Percentiles rank a stretch among this genome's conserved stretches.
Conservation (phyloP, 345 rosid genomes). For the Sapria himalayana region DNA sequence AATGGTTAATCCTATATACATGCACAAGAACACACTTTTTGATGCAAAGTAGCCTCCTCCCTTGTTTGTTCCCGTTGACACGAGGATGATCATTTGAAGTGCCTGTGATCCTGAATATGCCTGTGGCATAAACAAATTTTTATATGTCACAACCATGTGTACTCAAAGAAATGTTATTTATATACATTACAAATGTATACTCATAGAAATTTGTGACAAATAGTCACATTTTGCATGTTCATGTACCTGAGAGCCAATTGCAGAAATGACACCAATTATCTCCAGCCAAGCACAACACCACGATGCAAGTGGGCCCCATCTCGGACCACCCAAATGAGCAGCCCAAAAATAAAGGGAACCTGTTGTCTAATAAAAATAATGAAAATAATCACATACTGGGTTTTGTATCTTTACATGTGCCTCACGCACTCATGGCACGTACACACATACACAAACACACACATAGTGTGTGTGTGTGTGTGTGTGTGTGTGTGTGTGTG, state of each 20-base stretch:
- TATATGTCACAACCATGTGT: too few relatives aligned
- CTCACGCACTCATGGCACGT: too few relatives aligned
- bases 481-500: too few relatives aligned
- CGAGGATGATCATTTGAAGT: slow-evolving; percentile 8
- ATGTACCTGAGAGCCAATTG: slow-evolving; percentile 9
- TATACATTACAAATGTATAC: too few relatives aligned
- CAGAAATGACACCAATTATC: slow-evolving; percentile 9
- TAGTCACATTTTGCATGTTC: too few relatives aligned
- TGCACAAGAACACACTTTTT: slow-evolving; percentile 2
- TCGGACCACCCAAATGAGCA: slow-evolving; percentile 10
- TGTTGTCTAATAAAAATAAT: slow-evolving; percentile 13
- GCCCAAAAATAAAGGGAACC: slow-evolving; percentile 12
- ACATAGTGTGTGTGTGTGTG: too few relatives aligned
- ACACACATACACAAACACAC: too few relatives aligned
- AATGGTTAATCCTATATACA: slow-evolving; percentile 6
- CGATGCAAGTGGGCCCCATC: slow-evolving; percentile 10
- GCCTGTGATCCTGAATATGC: slow-evolving; percentile 12
- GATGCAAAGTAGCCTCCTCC: slow-evolving; percentile 8
- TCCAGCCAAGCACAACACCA: slow-evolving; percentile 12
- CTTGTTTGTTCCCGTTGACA: slow-evolving; percentile 8
- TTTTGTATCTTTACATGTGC: too few relatives aligned
- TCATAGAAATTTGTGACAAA: too few relatives aligned
- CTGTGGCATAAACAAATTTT: too few relatives aligned
- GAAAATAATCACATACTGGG: too few relatives aligned
- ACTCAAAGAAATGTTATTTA: too few relatives aligned